phyloP scores from a whole-genome alignment of 2,329 filamentous ascomycete genomes.

The Bipolaris cookei region DNA sequence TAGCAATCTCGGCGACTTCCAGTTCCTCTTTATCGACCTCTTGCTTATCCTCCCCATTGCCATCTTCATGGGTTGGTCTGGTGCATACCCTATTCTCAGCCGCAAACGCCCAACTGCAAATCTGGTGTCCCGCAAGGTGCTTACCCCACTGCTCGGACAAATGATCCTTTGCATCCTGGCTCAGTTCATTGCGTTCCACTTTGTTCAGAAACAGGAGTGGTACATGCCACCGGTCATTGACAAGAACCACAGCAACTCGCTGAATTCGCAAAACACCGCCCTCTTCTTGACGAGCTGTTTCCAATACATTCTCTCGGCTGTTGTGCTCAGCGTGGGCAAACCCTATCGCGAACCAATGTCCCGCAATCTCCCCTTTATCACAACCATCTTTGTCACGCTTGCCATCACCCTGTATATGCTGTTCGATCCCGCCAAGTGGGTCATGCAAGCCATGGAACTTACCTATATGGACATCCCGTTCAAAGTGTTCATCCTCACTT shows the following conservation, averaged over 20 bases:
- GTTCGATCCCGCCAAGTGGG: constrained; percentile 71
- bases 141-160: constrained; percentile 87
- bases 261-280: constrained; percentile 92
- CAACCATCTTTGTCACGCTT: constrained; percentile 73
- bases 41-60: constrained; percentile 92
- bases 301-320: constrained; percentile 89
- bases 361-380: constrained; percentile 84
- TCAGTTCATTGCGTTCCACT: constrained; percentile 75
- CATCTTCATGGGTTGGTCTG: constrained; percentile 98
- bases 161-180: constrained; percentile 80
- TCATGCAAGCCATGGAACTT: constrained; percentile 81
- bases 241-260: constrained; percentile 79
- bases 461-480: constrained; percentile 77
- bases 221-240: constrained; percentile 80
- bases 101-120: constrained; percentile 89
- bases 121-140: constrained; percentile 88
- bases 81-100: constrained; percentile 76
- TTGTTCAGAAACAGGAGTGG: constrained; percentile 82
- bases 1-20: constrained; percentile 95
- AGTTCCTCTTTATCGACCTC: constrained; percentile 96
- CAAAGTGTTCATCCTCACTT: constrained; percentile 70
- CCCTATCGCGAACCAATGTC: constrained; percentile 84
- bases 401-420: constrained; percentile 80
- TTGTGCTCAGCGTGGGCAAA: constrained; percentile 88
- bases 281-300: constrained; percentile 91